These are phyloP conservation scores for Hansenula lynferdii DNA, from an alignment of 1,139 yeast species.

Conservation along the genomic window DNA sequence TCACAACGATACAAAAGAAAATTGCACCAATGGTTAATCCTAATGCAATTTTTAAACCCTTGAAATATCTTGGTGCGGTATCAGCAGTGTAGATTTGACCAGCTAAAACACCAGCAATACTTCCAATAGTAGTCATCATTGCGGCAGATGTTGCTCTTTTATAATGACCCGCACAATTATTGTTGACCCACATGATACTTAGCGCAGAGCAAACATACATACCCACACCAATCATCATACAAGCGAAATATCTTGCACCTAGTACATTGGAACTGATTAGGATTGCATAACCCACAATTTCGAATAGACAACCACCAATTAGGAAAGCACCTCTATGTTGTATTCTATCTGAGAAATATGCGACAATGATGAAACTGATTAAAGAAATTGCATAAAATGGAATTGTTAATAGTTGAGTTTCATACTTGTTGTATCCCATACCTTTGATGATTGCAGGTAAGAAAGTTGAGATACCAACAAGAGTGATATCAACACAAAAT, in stretches of 20 bases:
- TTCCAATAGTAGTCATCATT: slow-evolving; percentile 39
- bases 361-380: slow-evolving; percentile 31
- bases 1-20: slow-evolving; percentile 14
- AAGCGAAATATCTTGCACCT: slow-evolving; percentile 43
- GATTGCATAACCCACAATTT: slow-evolving; percentile 37
- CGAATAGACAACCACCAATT: slow-evolving; percentile 30
- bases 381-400: slow-evolving; percentile 44
- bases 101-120: slow-evolving; percentile 41
- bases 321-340: slow-evolving; percentile 31
- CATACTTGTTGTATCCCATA: slow-evolving; percentile 38
- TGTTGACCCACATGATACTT: slow-evolving; percentile 41
- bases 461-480: slow-evolving; percentile 46
- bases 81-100: slow-evolving; percentile 36
- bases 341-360: slow-evolving; percentile 36
- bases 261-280: slow-evolving; percentile 26
- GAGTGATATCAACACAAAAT: slow-evolving; percentile 41
- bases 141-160: slow-evolving; percentile 43
- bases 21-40: slow-evolving; percentile 17
- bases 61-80: slow-evolving; percentile 29
- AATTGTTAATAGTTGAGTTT: slow-evolving; percentile 44
- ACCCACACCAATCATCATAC: slow-evolving; percentile 37
- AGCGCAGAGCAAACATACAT: slow-evolving; percentile 38
- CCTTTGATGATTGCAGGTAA: slow-evolving; percentile 41
- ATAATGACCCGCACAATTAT: slow-evolving; percentile 39
- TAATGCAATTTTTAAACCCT: slow-evolving; percentile 25